phyloP scores from a whole-genome alignment of 768 basidiomycete species.

The Cantharellus cinnabarinus region DNA sequence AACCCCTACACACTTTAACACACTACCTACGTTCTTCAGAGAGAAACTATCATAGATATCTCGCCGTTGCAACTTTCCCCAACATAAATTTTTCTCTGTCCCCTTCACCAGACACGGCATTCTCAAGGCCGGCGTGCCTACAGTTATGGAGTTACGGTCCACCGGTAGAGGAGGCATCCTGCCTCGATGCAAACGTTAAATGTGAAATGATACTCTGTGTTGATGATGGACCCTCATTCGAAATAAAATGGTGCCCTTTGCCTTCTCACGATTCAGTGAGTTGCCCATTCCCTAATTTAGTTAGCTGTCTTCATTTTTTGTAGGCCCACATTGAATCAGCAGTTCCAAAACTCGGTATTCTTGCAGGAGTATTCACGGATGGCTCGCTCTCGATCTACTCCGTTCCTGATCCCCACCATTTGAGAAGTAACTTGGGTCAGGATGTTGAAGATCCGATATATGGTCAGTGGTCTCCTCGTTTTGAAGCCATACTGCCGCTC shows the following conservation, averaged over 20 bases:
- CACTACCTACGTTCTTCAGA: background rate
- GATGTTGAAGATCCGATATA: slow-evolving; percentile 6
- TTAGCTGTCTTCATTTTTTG: background rate
- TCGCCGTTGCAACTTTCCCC: slow-evolving; percentile 64
- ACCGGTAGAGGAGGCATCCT: slow-evolving; percentile 4
- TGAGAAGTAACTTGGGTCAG: slow-evolving; percentile 13
- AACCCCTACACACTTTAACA: background rate
- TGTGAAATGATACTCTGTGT: slow-evolving; percentile 79
- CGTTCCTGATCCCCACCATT: slow-evolving; percentile 55
- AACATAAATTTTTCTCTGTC: slow-evolving; percentile 40
- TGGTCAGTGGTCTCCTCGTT: slow-evolving; percentile 7
- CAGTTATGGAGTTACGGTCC: slow-evolving; percentile 63
- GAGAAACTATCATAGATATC: slow-evolving; percentile 37
- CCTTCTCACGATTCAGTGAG: slow-evolving; percentile 49
- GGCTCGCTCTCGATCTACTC: slow-evolving; percentile 62
- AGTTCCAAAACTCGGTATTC: slow-evolving; percentile 45
- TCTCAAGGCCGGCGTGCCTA: slow-evolving; percentile 44
- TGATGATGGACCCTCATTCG: slow-evolving; percentile 58
- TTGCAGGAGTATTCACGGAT: slow-evolving; percentile 75
- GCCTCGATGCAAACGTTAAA: slow-evolving; percentile 9
- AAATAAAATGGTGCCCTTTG: slow-evolving; percentile 84
- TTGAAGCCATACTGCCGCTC: background rate
- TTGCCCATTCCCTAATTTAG: slow-evolving; percentile 1
- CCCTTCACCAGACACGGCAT: slow-evolving; percentile 36
- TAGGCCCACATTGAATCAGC: background rate